phyloP scores from a whole-genome alignment of 2,329 filamentous ascomycete genomes.

The Simplicillium aogashimaense region DNA sequence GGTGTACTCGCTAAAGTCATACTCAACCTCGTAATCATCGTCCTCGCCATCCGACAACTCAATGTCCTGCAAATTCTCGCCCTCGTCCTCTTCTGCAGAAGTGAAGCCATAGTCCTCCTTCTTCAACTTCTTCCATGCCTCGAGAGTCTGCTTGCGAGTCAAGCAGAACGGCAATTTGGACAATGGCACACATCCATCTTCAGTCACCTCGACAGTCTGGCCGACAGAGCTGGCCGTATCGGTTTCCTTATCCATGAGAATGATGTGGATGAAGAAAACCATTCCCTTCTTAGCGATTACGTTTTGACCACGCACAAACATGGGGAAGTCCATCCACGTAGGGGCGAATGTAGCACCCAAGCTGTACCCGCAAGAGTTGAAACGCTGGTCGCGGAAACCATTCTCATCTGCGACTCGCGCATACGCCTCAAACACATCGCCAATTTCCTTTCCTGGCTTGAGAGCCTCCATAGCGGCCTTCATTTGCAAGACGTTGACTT shows the following conservation, averaged over 20 bases:
- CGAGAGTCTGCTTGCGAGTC: slow-evolving; percentile 20
- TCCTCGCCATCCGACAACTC: slow-evolving; percentile 20
- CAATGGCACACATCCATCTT: slow-evolving; percentile 17
- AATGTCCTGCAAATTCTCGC: slow-evolving; percentile 20
- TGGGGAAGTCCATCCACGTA: slow-evolving; percentile 7
- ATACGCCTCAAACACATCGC: slow-evolving; percentile 8
- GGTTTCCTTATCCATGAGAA: slow-evolving; percentile 22
- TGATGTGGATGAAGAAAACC: slow-evolving; percentile 24
- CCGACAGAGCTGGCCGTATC: slow-evolving; percentile 22
- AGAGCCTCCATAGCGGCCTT: slow-evolving; percentile 6
- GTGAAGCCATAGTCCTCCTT: slow-evolving; percentile 23
- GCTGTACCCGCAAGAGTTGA: slow-evolving; percentile 7
- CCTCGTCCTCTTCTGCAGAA: slow-evolving; percentile 18
- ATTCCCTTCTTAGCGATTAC: slow-evolving; percentile 9
- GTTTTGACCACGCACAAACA: slow-evolving; percentile 6
- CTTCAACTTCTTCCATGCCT: slow-evolving; percentile 20
- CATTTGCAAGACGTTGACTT: slow-evolving; percentile 8
- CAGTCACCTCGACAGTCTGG: slow-evolving; percentile 18
- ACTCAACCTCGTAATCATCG: slow-evolving; percentile 22
- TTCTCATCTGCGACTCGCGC: slow-evolving; percentile 7
- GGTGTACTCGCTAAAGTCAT: slow-evolving; percentile 20
- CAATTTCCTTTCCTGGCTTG: slow-evolving; percentile 4
- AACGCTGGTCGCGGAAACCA: slow-evolving; percentile 5
- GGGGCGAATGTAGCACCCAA: slow-evolving; percentile 5
- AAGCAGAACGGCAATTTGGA: slow-evolving; percentile 21